Conservation (phyloP, 306 rosid species). For the Pterocarpus macrocarpus region DNA sequence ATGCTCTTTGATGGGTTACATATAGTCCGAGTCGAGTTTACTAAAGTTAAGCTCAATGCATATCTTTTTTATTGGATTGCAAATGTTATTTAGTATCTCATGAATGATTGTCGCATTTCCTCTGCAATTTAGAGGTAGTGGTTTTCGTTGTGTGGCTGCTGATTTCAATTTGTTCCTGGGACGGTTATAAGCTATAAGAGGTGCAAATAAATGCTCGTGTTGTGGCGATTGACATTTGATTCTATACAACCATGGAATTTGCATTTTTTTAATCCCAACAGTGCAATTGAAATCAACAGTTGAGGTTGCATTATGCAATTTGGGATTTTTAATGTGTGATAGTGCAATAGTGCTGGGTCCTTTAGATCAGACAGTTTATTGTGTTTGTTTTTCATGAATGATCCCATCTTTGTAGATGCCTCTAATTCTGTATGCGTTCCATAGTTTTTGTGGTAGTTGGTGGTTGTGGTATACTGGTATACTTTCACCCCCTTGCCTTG, state of each 20-base stretch:
- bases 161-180: conserved; percentile 29
- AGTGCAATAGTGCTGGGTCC: conserved; percentile 1
- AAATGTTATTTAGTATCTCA: conserved; percentile 11
- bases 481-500: background rate
- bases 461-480: background rate
- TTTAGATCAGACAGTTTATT: background rate
- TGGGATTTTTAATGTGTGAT: conserved; percentile 11
- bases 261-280: conserved; percentile 25
- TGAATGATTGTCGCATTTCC: conserved; percentile 11
- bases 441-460: background rate
- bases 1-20: background rate
- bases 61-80: conserved; percentile 1
- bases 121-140: conserved; percentile 30
- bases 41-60: conserved; percentile 23
- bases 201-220: background rate
- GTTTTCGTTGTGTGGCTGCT: conserved; percentile 12
- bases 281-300: background rate
- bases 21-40: conserved; percentile 2
- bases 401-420: background rate
- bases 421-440: background rate
- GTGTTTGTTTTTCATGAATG: background rate
- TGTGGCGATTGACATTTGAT: background rate
- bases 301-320: conserved; percentile 32
- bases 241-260: conserved; percentile 22
- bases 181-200: conserved; percentile 21